These are phyloP conservation scores for Helotiales sp. DNA, from an alignment of 2,329 filamentous ascomycete species.

Conservation along the genomic window DNA sequence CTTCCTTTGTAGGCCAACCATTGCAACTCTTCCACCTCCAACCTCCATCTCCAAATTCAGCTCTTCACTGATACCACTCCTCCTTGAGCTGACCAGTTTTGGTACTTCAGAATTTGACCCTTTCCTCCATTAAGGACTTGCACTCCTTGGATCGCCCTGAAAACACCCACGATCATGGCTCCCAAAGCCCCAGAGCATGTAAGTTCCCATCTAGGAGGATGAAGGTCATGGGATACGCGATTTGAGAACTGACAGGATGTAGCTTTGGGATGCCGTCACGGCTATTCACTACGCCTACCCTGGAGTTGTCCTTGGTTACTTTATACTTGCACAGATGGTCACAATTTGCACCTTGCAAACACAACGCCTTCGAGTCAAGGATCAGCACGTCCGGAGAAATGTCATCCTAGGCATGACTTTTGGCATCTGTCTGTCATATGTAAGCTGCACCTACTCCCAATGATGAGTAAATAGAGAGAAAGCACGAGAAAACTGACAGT, in stretches of 20 bases:
- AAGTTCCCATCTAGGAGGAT: neutral
- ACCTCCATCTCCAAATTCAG: neutral
- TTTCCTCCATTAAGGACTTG: neutral
- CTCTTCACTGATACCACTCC: neutral
- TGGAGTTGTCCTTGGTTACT: slow-evolving; percentile 56
- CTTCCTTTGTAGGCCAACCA: neutral
- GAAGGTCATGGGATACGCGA: neutral
- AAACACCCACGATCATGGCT: slow-evolving; percentile 2
- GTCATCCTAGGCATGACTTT: slow-evolving; percentile 43
- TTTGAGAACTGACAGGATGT: slow-evolving; percentile 6
- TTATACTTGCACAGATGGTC: slow-evolving; percentile 50
- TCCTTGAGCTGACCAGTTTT: slow-evolving; percentile 5
- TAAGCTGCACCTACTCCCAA: slow-evolving; percentile 27
- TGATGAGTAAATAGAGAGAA: neutral
- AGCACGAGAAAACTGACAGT: slow-evolving; percentile 18
- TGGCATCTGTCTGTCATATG: slow-evolving; percentile 40
- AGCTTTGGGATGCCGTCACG: slow-evolving; percentile 17
- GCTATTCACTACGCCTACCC: slow-evolving; percentile 60
- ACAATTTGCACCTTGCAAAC: slow-evolving; percentile 56
- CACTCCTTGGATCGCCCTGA: neutral
- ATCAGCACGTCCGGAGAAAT: slow-evolving; percentile 42
- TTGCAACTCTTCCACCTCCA: neutral
- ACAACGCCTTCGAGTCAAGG: slow-evolving; percentile 37
- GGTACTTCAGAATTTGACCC: neutral
- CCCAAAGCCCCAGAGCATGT: slow-evolving; percentile 13